A percentile compares a stretch with the other conserved stretches of the same genome.
Conservation (phyloP, 768 basidiomycete species). For the Chlorophyllum brunneum region DNA sequence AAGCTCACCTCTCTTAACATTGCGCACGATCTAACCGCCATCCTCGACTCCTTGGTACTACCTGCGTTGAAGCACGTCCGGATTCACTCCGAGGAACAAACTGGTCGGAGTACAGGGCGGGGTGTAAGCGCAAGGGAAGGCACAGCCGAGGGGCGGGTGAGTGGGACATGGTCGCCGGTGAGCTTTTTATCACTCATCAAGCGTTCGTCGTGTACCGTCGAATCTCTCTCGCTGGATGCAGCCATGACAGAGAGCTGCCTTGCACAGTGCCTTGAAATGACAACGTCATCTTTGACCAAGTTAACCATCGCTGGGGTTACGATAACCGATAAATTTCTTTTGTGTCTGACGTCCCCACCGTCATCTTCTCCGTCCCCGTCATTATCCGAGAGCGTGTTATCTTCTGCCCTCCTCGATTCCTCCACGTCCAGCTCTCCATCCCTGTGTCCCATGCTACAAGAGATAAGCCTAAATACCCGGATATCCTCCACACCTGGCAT, state of each 20-base stretch:
- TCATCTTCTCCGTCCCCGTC: neutral
- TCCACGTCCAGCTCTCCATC: neutral
- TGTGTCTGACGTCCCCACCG: slow-evolving; percentile 16
- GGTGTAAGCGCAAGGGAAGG: slow-evolving; percentile 13
- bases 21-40: slow-evolving; percentile 24
- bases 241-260: slow-evolving; percentile 27
- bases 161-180: slow-evolving; percentile 22
- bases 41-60: slow-evolving; percentile 27
- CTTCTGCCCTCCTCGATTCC: neutral
- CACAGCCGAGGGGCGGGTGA: slow-evolving; percentile 10
- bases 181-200: slow-evolving; percentile 25
- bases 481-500: slow-evolving; percentile 18
- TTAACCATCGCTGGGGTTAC: slow-evolving; percentile 22
- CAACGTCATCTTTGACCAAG: slow-evolving; percentile 20
- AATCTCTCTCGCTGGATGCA: slow-evolving; percentile 23
- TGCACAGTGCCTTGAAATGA: slow-evolving; percentile 21
- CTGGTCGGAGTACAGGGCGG: slow-evolving; percentile 10
- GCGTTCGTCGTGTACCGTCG: slow-evolving; percentile 27
- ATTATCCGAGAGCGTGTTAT: too few relatives aligned
- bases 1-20: slow-evolving; percentile 30
- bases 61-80: slow-evolving; percentile 28
- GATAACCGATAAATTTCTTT: slow-evolving; percentile 22
- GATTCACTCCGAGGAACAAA: slow-evolving; percentile 18
- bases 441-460: slow-evolving; percentile 20
- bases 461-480: slow-evolving; percentile 21